phyloP scores from a whole-genome alignment of 2,329 filamentous ascomycete species.

The Lecanoromycetidae sp. region DNA sequence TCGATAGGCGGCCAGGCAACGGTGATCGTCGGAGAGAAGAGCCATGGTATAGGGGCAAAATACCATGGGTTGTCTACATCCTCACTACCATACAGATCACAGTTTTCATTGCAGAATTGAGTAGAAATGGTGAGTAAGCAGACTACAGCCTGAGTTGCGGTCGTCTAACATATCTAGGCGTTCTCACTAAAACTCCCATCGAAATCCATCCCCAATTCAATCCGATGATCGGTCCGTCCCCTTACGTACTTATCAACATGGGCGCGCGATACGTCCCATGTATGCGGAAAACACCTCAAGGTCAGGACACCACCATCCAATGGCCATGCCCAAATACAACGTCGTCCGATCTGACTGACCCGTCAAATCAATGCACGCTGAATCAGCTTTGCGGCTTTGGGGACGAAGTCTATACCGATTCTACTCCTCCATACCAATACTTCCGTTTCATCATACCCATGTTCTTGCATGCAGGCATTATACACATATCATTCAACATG shows the following conservation, averaged over 20 bases:
- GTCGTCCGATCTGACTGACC: conserved; percentile 36
- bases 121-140: conserved; percentile 65
- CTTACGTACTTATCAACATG: conserved; percentile 90
- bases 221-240: conserved; percentile 90
- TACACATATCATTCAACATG: conserved; percentile 94
- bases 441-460: conserved; percentile 92
- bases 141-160: neutral
- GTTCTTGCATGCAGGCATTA: conserved; percentile 84
- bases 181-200: conserved; percentile 59
- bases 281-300: conserved; percentile 60
- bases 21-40: conserved; percentile 26
- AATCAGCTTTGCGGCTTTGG: conserved; percentile 71
- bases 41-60: conserved; percentile 43
- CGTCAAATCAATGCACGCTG: conserved; percentile 54
- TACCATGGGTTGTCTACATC: conserved; percentile 72
- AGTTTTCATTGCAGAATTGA: conserved; percentile 82
- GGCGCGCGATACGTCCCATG: conserved; percentile 84
- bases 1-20: conserved; percentile 6
- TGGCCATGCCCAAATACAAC: conserved; percentile 81
- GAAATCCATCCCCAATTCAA: conserved; percentile 76
- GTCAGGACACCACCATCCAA: conserved; percentile 29
- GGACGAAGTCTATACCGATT: conserved; percentile 40
- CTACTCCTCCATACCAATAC: conserved; percentile 72
- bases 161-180: conserved; percentile 36
- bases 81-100: conserved; percentile 64